Evolutionary conservation across 2,329 filamentous ascomycete genomes (phyloP).

Genomic region (Sphaerulina musiva): DNA sequence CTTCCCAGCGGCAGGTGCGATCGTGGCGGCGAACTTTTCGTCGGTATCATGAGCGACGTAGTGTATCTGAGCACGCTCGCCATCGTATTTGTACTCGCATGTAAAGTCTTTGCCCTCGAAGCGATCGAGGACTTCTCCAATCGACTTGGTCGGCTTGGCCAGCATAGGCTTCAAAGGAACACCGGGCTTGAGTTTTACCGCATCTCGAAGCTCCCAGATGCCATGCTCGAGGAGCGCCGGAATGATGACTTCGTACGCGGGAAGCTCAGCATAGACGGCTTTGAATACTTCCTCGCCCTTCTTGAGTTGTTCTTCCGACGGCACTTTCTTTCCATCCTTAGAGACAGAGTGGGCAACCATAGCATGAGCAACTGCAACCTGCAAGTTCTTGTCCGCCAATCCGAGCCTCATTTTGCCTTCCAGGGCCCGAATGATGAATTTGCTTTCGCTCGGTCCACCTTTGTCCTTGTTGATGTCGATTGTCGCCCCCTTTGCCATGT

Average conservation of each 20-base stretch:
- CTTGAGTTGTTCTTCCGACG: conserved; percentile 68
- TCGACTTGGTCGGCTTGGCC: conserved; percentile 95
- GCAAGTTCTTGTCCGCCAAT: conserved; percentile 83
- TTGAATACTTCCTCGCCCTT: conserved; percentile 83
- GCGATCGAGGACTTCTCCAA: conserved; percentile 92
- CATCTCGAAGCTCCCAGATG: conserved; percentile 71
- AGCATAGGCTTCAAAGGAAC: conserved; percentile 97
- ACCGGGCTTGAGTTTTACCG: conserved; percentile 86
- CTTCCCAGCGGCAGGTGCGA: conserved; percentile 56
- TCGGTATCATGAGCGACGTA: conserved; percentile 79
- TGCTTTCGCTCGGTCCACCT: conserved; percentile 88
- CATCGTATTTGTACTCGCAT: conserved; percentile 98
- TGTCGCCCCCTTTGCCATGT: conserved; percentile 57
- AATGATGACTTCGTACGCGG: conserved; percentile 91
- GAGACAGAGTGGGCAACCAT: conserved; percentile 75
- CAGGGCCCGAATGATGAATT: conserved; percentile 84
- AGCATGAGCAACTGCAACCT: conserved; percentile 84
- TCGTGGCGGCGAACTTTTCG: conserved; percentile 59
- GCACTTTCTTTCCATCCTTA: conserved; percentile 59
- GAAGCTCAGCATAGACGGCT: conserved; percentile 78
- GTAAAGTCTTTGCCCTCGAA: conserved; percentile 95
- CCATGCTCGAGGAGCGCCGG: conserved; percentile 83
- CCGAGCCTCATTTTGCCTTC: conserved; percentile 92
- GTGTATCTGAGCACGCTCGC: conserved; percentile 96
- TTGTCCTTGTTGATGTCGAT: conserved; percentile 88